Evolutionary conservation across 345 rosid genomes (phyloP), one percentile per base, ranked within the genome.

Genomic region (Pugionium cornutum): DNA sequence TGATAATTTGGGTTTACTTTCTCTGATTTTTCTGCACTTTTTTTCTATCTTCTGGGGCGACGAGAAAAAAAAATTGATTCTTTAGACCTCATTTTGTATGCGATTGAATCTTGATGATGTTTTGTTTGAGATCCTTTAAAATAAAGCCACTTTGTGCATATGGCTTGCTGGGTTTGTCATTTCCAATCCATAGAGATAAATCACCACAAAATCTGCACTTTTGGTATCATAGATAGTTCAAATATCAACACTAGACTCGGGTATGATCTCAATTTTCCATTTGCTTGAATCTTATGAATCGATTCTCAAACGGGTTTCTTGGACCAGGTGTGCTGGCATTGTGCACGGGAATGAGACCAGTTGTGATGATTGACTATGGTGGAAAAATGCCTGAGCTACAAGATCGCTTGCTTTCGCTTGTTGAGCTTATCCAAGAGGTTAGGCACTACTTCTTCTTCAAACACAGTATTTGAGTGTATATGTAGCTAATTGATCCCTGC

Each of bases 321-420:
- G 68, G 54, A 62, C 58, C 89, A 88, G 96, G 89, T 86, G 68
- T 85, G 50, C 74, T 88, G 42, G 97, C 91, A 4, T 66, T 92
- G 68, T 82, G 89, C 76, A 73, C 87, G 1, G 82, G 83, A 54
- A 81, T 92, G 91, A 89, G 98, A 71, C 90, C 97, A 2, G 96
- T 88, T 54, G 83, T 88, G 56, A 89, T 92, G 98, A 81, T 89
- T 44, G 98, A 92, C 62, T 89, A 92, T 70, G 98, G 96, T 64
- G 98, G 97, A 30, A 92, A 83, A 84, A 62, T 92, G 83, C 98
- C 98, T 37, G 89, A 87, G 78, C 73, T 92, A 34, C 96, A 89
- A 64, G 80, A 82, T 9, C 82, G 73, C 46, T 74, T 92, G 10
- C 83, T 88, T 57, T 73, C 83, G 2, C 82, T 92, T 74, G 78